Conservation (phyloP, 345 rosid genomes). For the Geranium brycei region DNA sequence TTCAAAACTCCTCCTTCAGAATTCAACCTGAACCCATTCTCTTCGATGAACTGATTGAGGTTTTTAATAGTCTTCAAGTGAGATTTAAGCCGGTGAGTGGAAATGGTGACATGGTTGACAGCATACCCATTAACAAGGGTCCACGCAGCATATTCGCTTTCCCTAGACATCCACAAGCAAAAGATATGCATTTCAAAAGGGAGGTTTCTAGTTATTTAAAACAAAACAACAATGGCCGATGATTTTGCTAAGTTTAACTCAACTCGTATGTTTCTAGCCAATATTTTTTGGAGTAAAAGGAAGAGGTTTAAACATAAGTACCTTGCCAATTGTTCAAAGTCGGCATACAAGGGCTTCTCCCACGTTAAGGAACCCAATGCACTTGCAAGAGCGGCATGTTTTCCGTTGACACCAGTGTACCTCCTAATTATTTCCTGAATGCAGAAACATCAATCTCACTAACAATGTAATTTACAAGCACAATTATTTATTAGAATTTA, state of each 20-base stretch:
- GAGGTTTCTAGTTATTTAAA: background rate
- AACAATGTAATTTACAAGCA: background rate
- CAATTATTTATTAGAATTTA: no score
- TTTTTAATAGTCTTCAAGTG: slow-evolving; percentile 41
- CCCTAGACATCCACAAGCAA: slow-evolving; percentile 26
- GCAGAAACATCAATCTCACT: slow-evolving; percentile 8
- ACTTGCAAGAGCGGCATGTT: slow-evolving; percentile 71
- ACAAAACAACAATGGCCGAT: background rate
- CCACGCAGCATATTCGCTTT: slow-evolving; percentile 95
- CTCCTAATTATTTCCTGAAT: slow-evolving; percentile 63
- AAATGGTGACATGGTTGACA: slow-evolving; percentile 76
- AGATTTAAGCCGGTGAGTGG: slow-evolving; percentile 59
- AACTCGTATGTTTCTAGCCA: background rate
- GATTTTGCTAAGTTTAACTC: background rate
- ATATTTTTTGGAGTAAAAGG: background rate
- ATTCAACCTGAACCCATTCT: slow-evolving; percentile 61
- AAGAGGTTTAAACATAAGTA: slow-evolving; percentile 10
- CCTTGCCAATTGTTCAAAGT: slow-evolving; percentile 76
- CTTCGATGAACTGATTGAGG: slow-evolving; percentile 44
- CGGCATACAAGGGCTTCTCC: slow-evolving; percentile 60
- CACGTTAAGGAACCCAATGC: slow-evolving; percentile 69
- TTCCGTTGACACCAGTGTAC: slow-evolving; percentile 44
- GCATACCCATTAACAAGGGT: slow-evolving; percentile 81
- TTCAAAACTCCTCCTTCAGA: slow-evolving; percentile 74
- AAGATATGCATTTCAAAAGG: background rate